Conservation (phyloP, 1,139 yeast genomes). For the Candida smagusa region DNA sequence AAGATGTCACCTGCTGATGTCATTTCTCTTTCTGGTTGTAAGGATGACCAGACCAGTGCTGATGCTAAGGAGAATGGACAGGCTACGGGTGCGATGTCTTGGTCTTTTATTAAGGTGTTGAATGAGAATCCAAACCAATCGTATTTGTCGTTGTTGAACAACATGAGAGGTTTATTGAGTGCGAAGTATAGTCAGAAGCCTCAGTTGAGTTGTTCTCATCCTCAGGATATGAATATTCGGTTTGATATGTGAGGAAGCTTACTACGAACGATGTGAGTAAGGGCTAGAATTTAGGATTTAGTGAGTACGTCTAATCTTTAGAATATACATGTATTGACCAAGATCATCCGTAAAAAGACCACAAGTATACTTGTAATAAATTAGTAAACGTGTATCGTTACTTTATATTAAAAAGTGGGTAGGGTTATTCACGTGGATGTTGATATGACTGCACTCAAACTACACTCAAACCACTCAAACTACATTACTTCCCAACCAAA, state of each 20-base stretch:
- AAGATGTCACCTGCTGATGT: slow-evolving; percentile 90
- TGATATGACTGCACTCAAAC: no score
- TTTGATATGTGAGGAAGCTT: slow-evolving; percentile 12
- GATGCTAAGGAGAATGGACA: slow-evolving; percentile 77
- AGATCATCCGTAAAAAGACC: no score
- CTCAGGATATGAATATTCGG: slow-evolving; percentile 64
- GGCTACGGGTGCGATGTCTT: slow-evolving; percentile 93
- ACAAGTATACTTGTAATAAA: no score
- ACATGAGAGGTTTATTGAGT: slow-evolving; percentile 67
- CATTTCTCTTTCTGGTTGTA: slow-evolving; percentile 83
- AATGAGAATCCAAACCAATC: slow-evolving; percentile 67
- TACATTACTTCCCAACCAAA: no score
- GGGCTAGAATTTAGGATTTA: neutral
- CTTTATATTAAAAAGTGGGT: no score
- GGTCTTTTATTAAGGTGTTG: slow-evolving; percentile 78
- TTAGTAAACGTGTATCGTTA: no score
- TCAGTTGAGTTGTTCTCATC: slow-evolving; percentile 81
- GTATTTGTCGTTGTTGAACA: slow-evolving; percentile 73
- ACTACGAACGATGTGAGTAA: neutral
- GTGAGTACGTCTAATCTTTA: neutral
- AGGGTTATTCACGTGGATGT: no score
- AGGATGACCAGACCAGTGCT: slow-evolving; percentile 79
- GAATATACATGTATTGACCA: no score
- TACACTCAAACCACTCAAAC: no score
- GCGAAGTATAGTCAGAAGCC: slow-evolving; percentile 84